Base-by-base conservation (phyloP, 1,284 basidiomycete genomes). In the Agaricales sp. region DNA sequence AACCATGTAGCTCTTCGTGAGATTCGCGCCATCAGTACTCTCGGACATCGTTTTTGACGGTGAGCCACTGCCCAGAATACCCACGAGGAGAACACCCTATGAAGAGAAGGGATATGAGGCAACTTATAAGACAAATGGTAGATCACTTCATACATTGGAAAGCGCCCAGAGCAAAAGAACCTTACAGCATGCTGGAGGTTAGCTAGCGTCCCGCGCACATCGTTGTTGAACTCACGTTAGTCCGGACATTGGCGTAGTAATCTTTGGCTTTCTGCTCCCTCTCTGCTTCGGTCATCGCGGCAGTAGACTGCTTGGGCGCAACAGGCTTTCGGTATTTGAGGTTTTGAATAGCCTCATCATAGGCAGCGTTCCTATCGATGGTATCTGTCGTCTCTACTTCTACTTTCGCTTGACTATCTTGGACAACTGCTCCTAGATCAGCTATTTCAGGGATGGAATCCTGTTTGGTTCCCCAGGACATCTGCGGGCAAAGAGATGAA, bases 401-500 rank as follows among this genome's bases (percentile, higher is more conserved):
- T 12, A 80, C 83, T 58, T 86, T 75, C 26, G 75, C 80, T n/a
- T n/a, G n/a, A n/a, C n/a, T n/a, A 59, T 88, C 80, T 59, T 88
- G 85, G 20, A 84, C 77, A 45, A 92, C 87, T 2, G 80, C 78
- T 20, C 90, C 91, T 20, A 94, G 78, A 59, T 93, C 90, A 0
- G 77, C 73, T n/a, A n/a, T n/a, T 46, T 84, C 82, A 13, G 78
- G 69, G 43, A 74, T 65, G 20, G 73, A 69, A 59, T 84, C 82
- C 74, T 89, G 87, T 64, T 94, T 94, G 6, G 92, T 94, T 6
- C 92, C 92, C 91, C 91, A 92, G 20, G 87, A 89, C 47, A 89
- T 87, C 82, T 85, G 55, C 2, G 41, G 44, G 43, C n/a, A 38
- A 43, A 41, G 35, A 41, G 12, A 37, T 37, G 12, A 37, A 11